Evolutionary conservation across 148 eudicot genomes (phyloP).

Genomic region (Tetragonia tetragonoides): DNA sequence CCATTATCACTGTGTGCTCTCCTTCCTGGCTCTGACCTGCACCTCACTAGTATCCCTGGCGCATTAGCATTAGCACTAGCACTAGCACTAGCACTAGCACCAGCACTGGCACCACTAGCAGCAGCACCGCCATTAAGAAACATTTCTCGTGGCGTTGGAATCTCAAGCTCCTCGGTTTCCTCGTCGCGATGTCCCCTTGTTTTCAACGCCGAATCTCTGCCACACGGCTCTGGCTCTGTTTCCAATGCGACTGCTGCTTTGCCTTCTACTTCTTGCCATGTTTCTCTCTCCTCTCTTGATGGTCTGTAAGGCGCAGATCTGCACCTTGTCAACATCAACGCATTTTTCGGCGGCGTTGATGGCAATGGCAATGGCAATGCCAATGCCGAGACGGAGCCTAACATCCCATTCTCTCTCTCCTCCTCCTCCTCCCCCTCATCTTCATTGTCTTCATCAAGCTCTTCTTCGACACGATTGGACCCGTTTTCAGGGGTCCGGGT

Average conservation of each 20-base stretch:
- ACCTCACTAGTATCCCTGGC: constrained; percentile 45
- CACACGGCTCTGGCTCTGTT: constrained; percentile 3
- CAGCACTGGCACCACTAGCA: constrained; percentile 10
- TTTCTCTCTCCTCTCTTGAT: constrained; percentile 20
- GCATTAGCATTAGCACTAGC: neutral
- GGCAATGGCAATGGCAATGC: neutral
- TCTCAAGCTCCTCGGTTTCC: too few relatives aligned
- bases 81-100: neutral
- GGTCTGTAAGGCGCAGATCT: constrained; percentile 82
- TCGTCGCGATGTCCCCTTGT: constrained; percentile 16
- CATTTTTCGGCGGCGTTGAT: constrained; percentile 52
- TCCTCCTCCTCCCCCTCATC: neutral
- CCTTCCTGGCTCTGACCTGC: constrained; percentile 78
- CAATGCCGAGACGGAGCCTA: neutral
- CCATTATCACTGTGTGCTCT: constrained; percentile 35
- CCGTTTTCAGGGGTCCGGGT: neutral
- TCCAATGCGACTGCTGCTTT: constrained; percentile 1
- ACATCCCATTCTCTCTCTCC: neutral
- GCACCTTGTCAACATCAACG: constrained; percentile 61
- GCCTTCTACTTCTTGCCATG: constrained; percentile 7
- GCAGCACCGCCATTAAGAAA: constrained; percentile 8
- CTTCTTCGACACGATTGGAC: constrained; percentile 17
- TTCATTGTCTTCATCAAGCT: neutral
- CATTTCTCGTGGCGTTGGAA: neutral
- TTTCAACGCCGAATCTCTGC: constrained; percentile 26